phyloP scores from a whole-genome alignment of 2,329 filamentous ascomycete species.

The Amphichorda felina region DNA sequence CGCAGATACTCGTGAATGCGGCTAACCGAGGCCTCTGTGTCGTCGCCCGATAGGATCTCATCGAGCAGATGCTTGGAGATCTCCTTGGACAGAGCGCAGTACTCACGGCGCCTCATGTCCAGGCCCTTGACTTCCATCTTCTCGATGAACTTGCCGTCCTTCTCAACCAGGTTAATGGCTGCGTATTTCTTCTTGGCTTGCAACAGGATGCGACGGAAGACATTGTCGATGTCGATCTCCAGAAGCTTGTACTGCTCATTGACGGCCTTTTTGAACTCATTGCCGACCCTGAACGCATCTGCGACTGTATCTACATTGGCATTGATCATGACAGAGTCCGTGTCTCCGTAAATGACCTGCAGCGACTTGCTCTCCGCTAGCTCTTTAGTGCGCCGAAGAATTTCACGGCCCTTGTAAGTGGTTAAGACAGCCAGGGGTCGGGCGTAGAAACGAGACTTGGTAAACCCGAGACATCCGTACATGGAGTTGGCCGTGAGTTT shows the following conservation, averaged over 20 bases:
- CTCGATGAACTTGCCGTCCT: slow-evolving; percentile 81
- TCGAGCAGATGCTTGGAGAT: slow-evolving; percentile 84
- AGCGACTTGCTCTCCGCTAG: slow-evolving; percentile 84
- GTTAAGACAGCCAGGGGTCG: slow-evolving; percentile 90
- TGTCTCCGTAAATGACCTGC: slow-evolving; percentile 97
- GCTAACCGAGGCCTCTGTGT: slow-evolving; percentile 75
- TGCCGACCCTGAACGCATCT: slow-evolving; percentile 81
- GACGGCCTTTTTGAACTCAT: slow-evolving; percentile 89
- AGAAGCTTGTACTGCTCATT: slow-evolving; percentile 87
- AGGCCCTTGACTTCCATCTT: slow-evolving; percentile 97
- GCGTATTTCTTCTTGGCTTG: slow-evolving; percentile 99
- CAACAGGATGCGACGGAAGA: slow-evolving; percentile 84
- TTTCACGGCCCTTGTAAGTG: slow-evolving; percentile 95
- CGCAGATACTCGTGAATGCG: slow-evolving; percentile 90
- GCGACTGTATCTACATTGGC: slow-evolving; percentile 91
- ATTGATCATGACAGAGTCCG: slow-evolving; percentile 99
- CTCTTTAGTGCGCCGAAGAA: slow-evolving; percentile 90
- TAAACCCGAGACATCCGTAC: slow-evolving; percentile 97
- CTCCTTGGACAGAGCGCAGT: slow-evolving; percentile 90
- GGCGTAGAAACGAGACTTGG: slow-evolving; percentile 94
- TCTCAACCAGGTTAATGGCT: slow-evolving; percentile 83
- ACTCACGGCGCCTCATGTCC: slow-evolving; percentile 96
- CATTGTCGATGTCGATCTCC: slow-evolving; percentile 96
- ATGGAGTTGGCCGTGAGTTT: slow-evolving; percentile 99
- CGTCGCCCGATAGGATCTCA: slow-evolving; percentile 87